Percentiles rank a stretch among this genome's conserved stretches.
phyloP scores from a whole-genome alignment of 2,329 filamentous ascomycete species.

The Xylaria sp. region DNA sequence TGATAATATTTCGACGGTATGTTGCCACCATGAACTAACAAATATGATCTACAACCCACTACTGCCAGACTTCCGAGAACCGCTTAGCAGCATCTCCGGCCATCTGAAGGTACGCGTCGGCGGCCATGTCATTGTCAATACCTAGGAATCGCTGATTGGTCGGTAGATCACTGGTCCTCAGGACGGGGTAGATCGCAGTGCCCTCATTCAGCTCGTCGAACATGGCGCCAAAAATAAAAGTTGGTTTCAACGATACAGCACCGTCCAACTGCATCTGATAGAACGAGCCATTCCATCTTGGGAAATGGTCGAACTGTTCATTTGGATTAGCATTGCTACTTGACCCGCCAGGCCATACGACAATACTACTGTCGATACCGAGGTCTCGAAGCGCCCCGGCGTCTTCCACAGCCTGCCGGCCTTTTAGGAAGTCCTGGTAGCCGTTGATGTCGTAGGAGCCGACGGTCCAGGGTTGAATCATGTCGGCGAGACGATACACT shows the following conservation, averaged over 20 bases:
- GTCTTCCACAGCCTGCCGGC: conserved; percentile 42
- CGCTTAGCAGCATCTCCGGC: conserved; percentile 37
- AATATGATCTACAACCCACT: background rate
- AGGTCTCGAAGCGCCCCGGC: conserved; percentile 35
- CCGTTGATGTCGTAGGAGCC: conserved; percentile 39
- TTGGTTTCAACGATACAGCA: conserved; percentile 41
- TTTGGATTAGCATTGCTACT: conserved; percentile 37
- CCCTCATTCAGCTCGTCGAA: conserved; percentile 45
- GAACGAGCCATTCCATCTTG: conserved; percentile 43
- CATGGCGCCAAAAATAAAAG: conserved; percentile 44
- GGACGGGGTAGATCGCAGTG: conserved; percentile 41
- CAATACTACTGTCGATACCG: conserved; percentile 43
- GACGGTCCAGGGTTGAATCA: conserved; percentile 46
- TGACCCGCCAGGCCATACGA: conserved; percentile 44
- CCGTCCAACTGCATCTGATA: conserved; percentile 43
- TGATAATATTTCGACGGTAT: background rate
- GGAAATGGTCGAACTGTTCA: conserved; percentile 40
- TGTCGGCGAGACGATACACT: conserved; percentile 43
- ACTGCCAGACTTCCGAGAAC: conserved; percentile 33
- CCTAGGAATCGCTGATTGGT: conserved; percentile 42
- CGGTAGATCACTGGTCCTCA: conserved; percentile 39
- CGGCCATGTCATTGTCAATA: conserved; percentile 41
- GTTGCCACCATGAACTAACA: background rate
- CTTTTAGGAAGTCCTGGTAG: conserved; percentile 40
- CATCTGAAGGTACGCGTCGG: conserved; percentile 39